Evolutionary conservation across 257 asterid species (phyloP).

Genomic region (Nicotiana obtusifolia): DNA sequence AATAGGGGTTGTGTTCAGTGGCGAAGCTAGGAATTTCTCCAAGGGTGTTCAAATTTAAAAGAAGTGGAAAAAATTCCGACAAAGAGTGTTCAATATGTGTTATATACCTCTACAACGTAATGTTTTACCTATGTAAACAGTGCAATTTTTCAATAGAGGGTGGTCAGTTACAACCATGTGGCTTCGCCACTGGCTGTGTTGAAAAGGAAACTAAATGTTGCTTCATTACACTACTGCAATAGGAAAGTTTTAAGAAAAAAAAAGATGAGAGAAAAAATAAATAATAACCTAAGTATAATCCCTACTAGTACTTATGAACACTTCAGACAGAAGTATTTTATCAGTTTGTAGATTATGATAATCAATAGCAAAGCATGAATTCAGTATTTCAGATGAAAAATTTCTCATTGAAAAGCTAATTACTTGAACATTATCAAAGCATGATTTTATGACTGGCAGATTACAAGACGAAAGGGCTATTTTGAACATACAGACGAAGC

Average conservation of each 20-base stretch:
- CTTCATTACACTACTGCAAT: not conserved
- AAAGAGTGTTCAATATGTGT: too few relatives aligned
- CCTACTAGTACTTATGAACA: not conserved
- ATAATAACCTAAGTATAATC: not conserved
- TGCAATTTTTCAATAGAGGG: too few relatives aligned
- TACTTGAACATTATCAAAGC: not conserved
- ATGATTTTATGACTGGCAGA: not conserved
- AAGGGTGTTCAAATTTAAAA: too few relatives aligned
- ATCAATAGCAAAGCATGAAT: not conserved
- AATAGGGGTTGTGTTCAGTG: not conserved
- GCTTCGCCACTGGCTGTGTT: too few relatives aligned
- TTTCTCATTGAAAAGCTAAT: not conserved
- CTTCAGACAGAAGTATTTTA: not conserved
- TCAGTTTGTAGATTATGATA: not conserved
- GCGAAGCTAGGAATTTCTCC: too few relatives aligned
- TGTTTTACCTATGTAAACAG: too few relatives aligned
- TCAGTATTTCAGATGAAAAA: not conserved
- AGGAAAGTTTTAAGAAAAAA: not conserved
- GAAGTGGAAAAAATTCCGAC: too few relatives aligned
- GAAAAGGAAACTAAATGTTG: not conserved
- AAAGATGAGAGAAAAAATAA: not conserved
- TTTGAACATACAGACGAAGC: not conserved
- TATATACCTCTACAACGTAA: too few relatives aligned
- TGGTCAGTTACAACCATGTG: too few relatives aligned
- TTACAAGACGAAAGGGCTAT: not conserved